Evolutionary conservation across 768 basidiomycete species (phyloP).

Genomic region (Pisolithus microcarpus): DNA sequence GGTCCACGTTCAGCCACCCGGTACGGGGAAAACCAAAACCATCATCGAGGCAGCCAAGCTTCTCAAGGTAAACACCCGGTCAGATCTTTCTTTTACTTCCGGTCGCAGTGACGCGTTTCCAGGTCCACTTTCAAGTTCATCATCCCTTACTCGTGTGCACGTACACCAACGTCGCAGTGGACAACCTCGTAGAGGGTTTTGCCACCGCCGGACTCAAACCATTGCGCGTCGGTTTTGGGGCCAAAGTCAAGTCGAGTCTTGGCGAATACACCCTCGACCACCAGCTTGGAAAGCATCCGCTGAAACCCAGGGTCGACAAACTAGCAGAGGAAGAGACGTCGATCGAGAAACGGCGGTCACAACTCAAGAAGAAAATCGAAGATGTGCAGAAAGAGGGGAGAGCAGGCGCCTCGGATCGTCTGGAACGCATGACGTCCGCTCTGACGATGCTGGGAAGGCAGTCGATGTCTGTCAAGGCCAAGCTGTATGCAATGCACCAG

Average conservation of each 20-base stretch:
- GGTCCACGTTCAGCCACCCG: conserved; percentile 56
- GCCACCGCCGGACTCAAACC: conserved; percentile 56
- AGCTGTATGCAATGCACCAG: conserved; percentile 49
- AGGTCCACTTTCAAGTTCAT: conserved; percentile 75
- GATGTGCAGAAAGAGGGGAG: conserved; percentile 12
- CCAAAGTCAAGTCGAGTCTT: conserved; percentile 52
- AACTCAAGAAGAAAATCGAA: conserved; percentile 22
- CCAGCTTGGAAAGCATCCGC: conserved; percentile 55
- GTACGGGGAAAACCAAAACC: conserved; percentile 89
- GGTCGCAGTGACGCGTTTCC: background rate
- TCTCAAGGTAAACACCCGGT: conserved; percentile 64
- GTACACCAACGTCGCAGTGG: conserved; percentile 89
- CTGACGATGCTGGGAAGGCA: conserved; percentile 25
- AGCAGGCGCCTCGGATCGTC: conserved; percentile 11
- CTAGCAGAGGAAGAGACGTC: conserved; percentile 34
- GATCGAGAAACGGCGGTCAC: conserved; percentile 17
- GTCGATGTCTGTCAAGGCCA: conserved; percentile 29
- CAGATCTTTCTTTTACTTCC: too few species aligned
- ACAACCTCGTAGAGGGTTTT: conserved; percentile 80
- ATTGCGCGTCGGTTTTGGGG: conserved; percentile 65
- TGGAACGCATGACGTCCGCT: conserved; percentile 25
- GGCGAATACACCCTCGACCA: conserved; percentile 53
- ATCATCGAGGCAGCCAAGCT: conserved; percentile 80
- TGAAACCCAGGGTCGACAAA: conserved; percentile 37
- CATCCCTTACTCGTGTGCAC: conserved; percentile 88